A percentile compares a stretch with the other conserved stretches of the same genome.
These are phyloP conservation scores for Pythium angustatum DNA, from an alignment of 352 stramenopile species.

Conservation along the genomic window DNA sequence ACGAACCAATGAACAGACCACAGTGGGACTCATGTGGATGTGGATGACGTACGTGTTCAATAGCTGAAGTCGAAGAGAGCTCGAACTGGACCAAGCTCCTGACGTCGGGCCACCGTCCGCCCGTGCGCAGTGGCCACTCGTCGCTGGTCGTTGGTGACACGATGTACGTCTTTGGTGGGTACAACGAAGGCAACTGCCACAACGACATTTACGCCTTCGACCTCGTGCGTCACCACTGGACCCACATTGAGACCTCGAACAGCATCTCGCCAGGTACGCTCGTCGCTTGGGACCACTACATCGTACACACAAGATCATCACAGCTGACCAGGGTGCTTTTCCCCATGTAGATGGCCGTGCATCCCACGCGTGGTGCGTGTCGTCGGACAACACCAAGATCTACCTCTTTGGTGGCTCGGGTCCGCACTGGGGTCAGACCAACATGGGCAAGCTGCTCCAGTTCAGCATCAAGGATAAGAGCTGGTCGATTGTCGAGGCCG, in stretches of 20 bases:
- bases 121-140: conserved; percentile 77
- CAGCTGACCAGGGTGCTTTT: background rate
- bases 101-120: conserved; percentile 66
- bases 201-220: conserved; percentile 86
- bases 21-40: background rate
- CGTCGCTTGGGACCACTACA: no score
- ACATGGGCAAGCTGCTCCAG: conserved; percentile 85
- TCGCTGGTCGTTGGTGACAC: conserved; percentile 74
- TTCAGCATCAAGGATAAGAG: conserved; percentile 79
- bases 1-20: background rate
- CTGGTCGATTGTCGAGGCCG: conserved; percentile 75
- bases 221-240: conserved; percentile 77
- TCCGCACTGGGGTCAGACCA: conserved; percentile 82
- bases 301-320: background rate
- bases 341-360: conserved; percentile 55
- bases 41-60: background rate
- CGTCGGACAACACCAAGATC: conserved; percentile 71
- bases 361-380: conserved; percentile 76
- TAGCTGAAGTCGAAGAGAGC: conserved; percentile 33
- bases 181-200: conserved; percentile 87
- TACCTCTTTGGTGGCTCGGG: conserved; percentile 80
- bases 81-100: conserved; percentile 78
- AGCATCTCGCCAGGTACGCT: conserved; percentile 63
- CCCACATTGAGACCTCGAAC: conserved; percentile 71
- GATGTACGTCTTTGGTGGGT: conserved; percentile 85